A percentile compares a stretch with the other conserved stretches of the same genome.
Conservation (phyloP, 2,329 filamentous ascomycete species). For the Ophiostoma himal-ulmi region DNA sequence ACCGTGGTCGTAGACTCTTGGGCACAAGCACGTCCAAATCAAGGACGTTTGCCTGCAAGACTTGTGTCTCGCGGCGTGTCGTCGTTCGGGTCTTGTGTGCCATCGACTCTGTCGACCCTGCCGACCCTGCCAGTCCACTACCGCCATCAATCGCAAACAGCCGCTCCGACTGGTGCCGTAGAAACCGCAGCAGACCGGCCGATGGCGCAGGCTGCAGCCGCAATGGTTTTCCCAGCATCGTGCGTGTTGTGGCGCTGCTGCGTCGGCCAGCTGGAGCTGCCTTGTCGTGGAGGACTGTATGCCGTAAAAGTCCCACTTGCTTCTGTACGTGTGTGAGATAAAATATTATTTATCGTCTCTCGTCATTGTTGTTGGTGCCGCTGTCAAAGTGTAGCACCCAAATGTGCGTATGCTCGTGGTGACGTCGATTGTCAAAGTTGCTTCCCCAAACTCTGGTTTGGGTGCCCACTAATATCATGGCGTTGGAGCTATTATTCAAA, state of each 20-base stretch:
- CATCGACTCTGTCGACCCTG: neutral
- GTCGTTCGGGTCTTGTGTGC: neutral
- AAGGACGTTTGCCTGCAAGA: constrained; percentile 23
- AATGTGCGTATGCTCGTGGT: neutral
- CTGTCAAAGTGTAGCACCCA: neutral
- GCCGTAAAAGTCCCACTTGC: neutral
- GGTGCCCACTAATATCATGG: too few relatives aligned
- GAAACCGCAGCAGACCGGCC: constrained; percentile 60
- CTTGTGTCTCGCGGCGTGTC: neutral
- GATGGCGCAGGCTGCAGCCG: constrained; percentile 43
- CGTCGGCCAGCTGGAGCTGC: neutral
- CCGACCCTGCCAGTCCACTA: constrained; percentile 5
- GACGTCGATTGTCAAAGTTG: neutral
- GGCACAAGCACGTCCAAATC: constrained; percentile 30
- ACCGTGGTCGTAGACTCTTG: constrained; percentile 25
- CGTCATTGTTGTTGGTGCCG: neutral
- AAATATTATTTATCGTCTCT: neutral
- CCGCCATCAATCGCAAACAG: constrained; percentile 37
- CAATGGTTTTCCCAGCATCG: constrained; percentile 15
- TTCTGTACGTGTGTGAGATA: neutral
- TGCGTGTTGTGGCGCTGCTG: neutral
- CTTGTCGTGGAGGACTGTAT: neutral
- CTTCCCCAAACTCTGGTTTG: neutral
- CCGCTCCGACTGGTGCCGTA: constrained; percentile 63
- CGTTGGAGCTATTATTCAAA: neutral